phyloP scores from a whole-genome alignment of 495 filamentous ascomycete genomes.

The Hyaloscypha variabilis region DNA sequence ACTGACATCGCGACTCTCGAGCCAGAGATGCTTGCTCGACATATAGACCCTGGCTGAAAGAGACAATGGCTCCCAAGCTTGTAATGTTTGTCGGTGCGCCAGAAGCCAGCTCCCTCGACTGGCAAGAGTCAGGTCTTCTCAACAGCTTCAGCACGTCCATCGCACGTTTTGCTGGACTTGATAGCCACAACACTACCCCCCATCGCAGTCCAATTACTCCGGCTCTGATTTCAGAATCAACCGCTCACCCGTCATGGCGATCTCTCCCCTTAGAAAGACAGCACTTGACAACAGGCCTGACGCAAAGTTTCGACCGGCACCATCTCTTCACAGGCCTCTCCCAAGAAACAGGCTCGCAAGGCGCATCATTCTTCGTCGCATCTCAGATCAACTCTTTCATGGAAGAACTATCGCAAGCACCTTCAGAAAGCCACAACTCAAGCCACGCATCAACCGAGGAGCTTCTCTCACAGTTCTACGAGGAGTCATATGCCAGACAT shows the following conservation, averaged over 20 bases:
- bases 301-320: constrained; percentile 43
- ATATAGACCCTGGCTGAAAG: not conserved
- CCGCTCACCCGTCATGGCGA: constrained; percentile 45
- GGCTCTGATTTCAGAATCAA: constrained; percentile 28
- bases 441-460: constrained; percentile 36
- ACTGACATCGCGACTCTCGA: not conserved
- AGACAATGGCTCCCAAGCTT: constrained; percentile 34
- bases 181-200: not conserved
- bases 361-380: constrained; percentile 54
- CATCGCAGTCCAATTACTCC: constrained; percentile 12
- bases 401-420: constrained; percentile 24
- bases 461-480: constrained; percentile 64
- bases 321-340: constrained; percentile 44
- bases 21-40: not conserved
- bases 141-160: constrained; percentile 46
- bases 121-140: constrained; percentile 56
- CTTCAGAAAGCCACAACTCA: constrained; percentile 28
- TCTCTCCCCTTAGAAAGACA: constrained; percentile 44
- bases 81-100: constrained; percentile 67
- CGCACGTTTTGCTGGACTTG: constrained; percentile 45
- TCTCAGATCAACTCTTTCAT: constrained; percentile 37
- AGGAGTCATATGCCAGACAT: constrained; percentile 71
- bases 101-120: constrained; percentile 51
- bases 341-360: constrained; percentile 34
- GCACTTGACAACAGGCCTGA: constrained; percentile 43